Percentiles rank a stretch among this genome's conserved stretches.
Conservation (phyloP, 2,329 filamentous ascomycete species). For the Epichloe glyceriae region DNA sequence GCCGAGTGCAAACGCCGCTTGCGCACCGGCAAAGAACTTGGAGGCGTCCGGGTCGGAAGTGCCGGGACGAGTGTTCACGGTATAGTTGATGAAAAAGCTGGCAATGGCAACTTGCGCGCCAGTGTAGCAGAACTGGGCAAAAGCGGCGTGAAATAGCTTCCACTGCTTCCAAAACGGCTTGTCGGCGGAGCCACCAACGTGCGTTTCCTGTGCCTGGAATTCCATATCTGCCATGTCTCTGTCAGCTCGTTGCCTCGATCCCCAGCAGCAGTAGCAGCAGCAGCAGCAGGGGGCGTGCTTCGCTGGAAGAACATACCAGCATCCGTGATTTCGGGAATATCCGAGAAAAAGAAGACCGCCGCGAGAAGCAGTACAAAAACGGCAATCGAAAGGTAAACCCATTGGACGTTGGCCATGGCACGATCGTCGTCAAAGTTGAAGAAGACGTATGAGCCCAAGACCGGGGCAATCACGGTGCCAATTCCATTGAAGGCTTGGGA, state of each 20-base stretch:
- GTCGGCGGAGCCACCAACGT: slow-evolving; percentile 37
- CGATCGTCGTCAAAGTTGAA: slow-evolving; percentile 47
- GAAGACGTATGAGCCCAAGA: slow-evolving; percentile 61
- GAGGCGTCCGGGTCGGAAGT: slow-evolving; percentile 41
- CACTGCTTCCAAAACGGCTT: slow-evolving; percentile 59
- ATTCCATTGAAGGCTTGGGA: slow-evolving; percentile 68
- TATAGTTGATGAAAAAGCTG: slow-evolving; percentile 62
- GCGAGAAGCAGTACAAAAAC: slow-evolving; percentile 57
- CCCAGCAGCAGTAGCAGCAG: too few species aligned
- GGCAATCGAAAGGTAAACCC: slow-evolving; percentile 63
- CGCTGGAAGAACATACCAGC: slow-evolving; percentile 15
- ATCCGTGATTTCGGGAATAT: slow-evolving; percentile 57
- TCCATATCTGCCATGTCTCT: slow-evolving; percentile 41
- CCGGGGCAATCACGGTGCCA: slow-evolving; percentile 58
- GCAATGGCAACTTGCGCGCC: slow-evolving; percentile 59
- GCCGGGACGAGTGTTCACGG: slow-evolving; percentile 42
- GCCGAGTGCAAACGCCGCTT: slow-evolving; percentile 59
- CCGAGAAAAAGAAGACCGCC: slow-evolving; percentile 50
- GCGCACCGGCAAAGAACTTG: slow-evolving; percentile 60
- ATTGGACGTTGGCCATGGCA: slow-evolving; percentile 57
- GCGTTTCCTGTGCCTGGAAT: slow-evolving; percentile 41
- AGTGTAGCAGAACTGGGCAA: slow-evolving; percentile 67
- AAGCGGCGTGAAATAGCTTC: slow-evolving; percentile 61
- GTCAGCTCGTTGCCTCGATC: neutral
- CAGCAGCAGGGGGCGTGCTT: too few species aligned